Percentiles rank a stretch among this genome's conserved stretches.
Conservation (phyloP, 306 rosid species). For the Castanea mollissima region DNA sequence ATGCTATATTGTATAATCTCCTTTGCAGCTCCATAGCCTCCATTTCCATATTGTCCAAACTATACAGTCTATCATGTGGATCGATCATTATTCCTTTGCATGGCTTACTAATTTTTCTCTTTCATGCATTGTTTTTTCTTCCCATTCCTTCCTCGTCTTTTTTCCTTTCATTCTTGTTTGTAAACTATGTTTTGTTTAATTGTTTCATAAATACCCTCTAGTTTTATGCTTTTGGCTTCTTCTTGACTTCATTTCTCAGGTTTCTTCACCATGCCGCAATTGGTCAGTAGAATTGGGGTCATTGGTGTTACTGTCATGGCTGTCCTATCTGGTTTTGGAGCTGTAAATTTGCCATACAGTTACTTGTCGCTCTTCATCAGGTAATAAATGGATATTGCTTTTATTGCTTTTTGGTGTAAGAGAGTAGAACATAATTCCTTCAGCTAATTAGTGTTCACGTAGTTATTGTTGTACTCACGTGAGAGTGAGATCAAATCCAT, state of each 20-base stretch:
- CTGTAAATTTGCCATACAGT: conserved; percentile 90
- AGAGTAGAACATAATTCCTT: not conserved
- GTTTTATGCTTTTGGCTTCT: not conserved
- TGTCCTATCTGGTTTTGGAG: conserved; percentile 93
- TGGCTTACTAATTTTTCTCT: not conserved
- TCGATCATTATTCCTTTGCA: not conserved
- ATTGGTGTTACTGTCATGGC: conserved; percentile 98
- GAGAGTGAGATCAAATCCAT: too few species aligned
- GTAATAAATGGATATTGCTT: conserved; percentile 20
- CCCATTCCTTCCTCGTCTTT: not conserved
- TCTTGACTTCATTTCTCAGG: conserved; percentile 26
- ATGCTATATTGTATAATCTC: not conserved
- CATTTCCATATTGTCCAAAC: not conserved
- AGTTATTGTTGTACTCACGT: not conserved
- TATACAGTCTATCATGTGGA: not conserved
- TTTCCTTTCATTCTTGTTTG: not conserved
- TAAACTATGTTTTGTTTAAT: not conserved
- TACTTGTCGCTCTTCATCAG: conserved; percentile 90
- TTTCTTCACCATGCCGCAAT: conserved; percentile 91
- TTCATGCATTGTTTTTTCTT: not conserved
- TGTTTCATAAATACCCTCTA: not conserved
- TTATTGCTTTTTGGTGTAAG: not conserved
- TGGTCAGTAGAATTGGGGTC: conserved; percentile 96
- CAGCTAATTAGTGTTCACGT: not conserved
- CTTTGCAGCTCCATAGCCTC: not conserved